Evolutionary conservation across 2,329 filamentous ascomycete genomes (phyloP), one percentile per base, ranked within the genome.

Genomic region (Cladosporium oxysporum): DNA sequence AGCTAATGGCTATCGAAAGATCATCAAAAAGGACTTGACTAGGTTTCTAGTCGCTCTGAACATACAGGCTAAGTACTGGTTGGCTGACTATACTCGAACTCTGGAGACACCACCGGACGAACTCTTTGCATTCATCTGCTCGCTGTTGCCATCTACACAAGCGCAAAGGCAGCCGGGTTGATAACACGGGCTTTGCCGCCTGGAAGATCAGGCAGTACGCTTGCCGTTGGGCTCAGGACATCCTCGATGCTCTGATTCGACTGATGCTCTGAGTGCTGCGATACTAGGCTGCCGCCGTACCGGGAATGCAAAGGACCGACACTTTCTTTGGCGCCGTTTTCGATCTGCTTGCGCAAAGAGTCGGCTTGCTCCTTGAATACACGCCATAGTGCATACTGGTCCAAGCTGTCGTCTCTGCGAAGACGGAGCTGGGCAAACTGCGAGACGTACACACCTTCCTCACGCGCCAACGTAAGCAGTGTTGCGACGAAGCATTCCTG

Each of bases 401-500:
- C 71, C 55, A 79, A 77, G 10, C 79, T 76, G 10, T 77, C 74
- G 12, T 37, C n/a, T 29, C 26, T 18, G 23, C 18, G 26, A 10
- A 62, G 21, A 14, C 47, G n/a, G 14, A 35, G 28, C 21, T 52
- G 29, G 8, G 28, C 21, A 11, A 37, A 28, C 3, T 52, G 44
- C 29, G 28, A 26, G 21, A 37, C 26, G 2, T 75, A 76, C 47
- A 72, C 71, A 5, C 70, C 65, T 14, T 64, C 49, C 21, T 58
- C n/a, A 4, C 74, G 70, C 0, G 86, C 88, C 58, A 90, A 84
- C 3, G 83, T 82, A 37, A 90, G 77, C 62, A 90, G 74, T 1
- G 86, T 83, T 0, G 87, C 86, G 0, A 90, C 86, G 70, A 90
- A 90, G 0, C 86, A 87, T 73, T 90, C 88, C 71, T 90, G 87